A percentile compares a stretch with the other conserved stretches of the same genome.
Evolutionary conservation across 2,329 filamentous ascomycete genomes (phyloP).

Genomic region (Cytospora schulzeri): DNA sequence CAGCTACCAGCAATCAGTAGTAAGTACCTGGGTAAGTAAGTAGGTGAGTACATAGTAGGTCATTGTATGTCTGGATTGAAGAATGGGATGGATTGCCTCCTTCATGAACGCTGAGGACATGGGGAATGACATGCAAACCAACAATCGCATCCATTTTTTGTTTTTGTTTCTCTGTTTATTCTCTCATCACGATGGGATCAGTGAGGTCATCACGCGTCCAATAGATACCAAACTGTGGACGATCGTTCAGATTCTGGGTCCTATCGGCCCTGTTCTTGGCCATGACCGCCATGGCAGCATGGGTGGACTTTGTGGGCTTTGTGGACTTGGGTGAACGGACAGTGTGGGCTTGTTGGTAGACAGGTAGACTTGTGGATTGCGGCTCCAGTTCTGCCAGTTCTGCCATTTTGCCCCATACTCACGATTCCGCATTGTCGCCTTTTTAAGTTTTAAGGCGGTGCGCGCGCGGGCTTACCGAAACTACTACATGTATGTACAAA

Average conservation of each 20-base stretch:
- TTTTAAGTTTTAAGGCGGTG: neutral
- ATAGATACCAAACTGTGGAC: neutral
- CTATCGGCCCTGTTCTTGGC: conserved; percentile 20
- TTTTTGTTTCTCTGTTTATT: no score
- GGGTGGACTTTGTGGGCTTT: neutral
- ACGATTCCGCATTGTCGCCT: neutral
- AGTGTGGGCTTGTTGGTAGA: no score
- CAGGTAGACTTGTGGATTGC: neutral
- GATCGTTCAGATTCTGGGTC: neutral
- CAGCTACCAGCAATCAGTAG: neutral
- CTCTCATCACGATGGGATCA: neutral
- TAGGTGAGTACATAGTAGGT: no score
- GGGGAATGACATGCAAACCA: neutral
- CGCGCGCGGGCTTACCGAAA: neutral
- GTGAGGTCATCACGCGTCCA: neutral
- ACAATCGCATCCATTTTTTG: neutral
- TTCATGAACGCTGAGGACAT: neutral
- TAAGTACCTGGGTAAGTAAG: no score
- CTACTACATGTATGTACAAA: no score
- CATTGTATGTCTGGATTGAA: no score
- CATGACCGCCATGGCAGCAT: conserved; percentile 3
- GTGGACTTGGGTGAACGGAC: no score
- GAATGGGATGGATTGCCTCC: neutral
- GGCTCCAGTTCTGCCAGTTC: neutral
- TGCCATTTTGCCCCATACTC: neutral